Base-by-base conservation (phyloP, 163 green algal genomes). In the Scenedesmus sp. region DNA sequence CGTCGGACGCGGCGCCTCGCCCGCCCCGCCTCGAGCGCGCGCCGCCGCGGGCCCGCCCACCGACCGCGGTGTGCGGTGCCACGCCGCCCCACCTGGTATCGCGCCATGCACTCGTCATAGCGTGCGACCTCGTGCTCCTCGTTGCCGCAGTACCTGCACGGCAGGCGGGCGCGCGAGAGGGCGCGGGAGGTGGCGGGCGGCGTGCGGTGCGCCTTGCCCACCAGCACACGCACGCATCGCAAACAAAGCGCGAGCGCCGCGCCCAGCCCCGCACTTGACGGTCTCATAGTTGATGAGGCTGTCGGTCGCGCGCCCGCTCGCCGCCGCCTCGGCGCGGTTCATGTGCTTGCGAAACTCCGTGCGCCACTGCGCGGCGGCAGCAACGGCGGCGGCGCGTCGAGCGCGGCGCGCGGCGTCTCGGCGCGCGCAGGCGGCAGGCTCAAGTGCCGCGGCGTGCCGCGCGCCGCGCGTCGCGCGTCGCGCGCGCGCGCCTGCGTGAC, bases 261-360 rank as follows among this genome's bases (percentile, higher is more conserved):
- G n/a, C n/a, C n/a, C n/a, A n/a, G n/a, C n/a, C n/a, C n/a, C n/a
- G n/a, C n/a, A n/a, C 58, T 79, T 79, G 9, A 79, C 90, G 0
- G 92, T 95, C 85, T 99, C 95, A 83, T 98, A 98, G 85, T 98
- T 99, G 83, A 99, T 95, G 2, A 99, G 87, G 0, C 89, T 95
- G 85, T 99, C 96, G 5, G 97, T 88, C 11, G 88, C 88, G 6
- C 89, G 85, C 24, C 84, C 87, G 65, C 83, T 86, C 18, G 89
- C 94, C 77, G 83, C 62, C 2, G 69, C 72, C 80, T 86, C 86
- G 18, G 84, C 78, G 1, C 79, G 72, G 72, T 92, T 91, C 82
- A 89, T 87, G 33, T 75, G 48, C 33, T 73, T 77, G 9, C 92
- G 82, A 70, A 96, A 96, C 54, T 88, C 63, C 0, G 91, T 97